Percentiles rank a stretch among this genome's conserved stretches.
phyloP scores from a whole-genome alignment of 2,329 filamentous ascomycete species.

The Cladosporium sp. region DNA sequence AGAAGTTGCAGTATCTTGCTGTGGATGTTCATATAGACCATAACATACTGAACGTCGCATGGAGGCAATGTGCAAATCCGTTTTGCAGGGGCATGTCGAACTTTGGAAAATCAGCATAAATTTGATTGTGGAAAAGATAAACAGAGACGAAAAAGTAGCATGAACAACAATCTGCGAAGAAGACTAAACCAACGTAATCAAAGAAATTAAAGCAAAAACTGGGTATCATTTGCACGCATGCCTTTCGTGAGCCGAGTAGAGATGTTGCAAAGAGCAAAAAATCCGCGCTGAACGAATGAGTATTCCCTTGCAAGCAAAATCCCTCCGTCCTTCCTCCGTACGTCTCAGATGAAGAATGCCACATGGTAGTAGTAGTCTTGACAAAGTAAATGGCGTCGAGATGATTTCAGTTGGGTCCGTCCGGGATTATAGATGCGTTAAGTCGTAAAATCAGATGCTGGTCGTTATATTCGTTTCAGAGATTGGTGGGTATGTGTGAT shows the following conservation, averaged over 20 bases:
- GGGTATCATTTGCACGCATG: slow-evolving; percentile 19
- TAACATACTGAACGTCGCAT: neutral
- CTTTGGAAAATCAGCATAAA: neutral
- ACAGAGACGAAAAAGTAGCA: neutral
- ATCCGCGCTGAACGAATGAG: slow-evolving; percentile 7
- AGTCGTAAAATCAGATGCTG: slow-evolving; percentile 5
- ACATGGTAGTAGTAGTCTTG: neutral
- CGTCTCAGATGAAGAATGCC: neutral
- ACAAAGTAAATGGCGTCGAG: neutral
- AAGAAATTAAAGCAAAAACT: slow-evolving; percentile 1
- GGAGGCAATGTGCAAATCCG: neutral
- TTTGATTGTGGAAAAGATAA: neutral
- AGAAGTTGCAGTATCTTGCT: neutral
- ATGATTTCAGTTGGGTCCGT: neutral
- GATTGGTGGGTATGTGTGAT: neutral
- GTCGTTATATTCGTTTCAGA: slow-evolving; percentile 1
- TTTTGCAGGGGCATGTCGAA: neutral
- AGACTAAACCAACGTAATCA: neutral
- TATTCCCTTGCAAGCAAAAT: neutral
- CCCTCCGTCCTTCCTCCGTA: neutral
- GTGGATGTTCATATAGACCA: neutral
- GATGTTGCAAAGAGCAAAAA: neutral
- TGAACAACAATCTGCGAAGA: neutral
- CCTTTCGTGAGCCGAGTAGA: slow-evolving; percentile 3
- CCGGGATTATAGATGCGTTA: slow-evolving; percentile 1